Evolutionary conservation across 805 yeast species (phyloP).

Genomic region (Monosporozyma solicola): DNA sequence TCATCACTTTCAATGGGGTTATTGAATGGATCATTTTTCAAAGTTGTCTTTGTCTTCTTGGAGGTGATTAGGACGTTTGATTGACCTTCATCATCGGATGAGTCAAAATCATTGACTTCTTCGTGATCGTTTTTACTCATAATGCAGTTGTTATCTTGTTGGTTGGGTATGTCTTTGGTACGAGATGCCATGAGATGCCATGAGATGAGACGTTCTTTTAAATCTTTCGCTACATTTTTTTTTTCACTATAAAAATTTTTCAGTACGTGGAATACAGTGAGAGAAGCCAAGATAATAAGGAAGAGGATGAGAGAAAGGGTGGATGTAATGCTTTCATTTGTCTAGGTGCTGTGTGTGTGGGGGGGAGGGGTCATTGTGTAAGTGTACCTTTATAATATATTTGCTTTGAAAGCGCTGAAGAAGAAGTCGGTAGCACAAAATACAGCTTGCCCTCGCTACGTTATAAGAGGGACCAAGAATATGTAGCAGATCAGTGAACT

Average conservation of each 20-base stretch:
- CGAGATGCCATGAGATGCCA: not conserved
- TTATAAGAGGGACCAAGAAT: too few species aligned
- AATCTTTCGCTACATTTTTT: not conserved
- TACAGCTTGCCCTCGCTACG: too few species aligned
- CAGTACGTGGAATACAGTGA: not conserved
- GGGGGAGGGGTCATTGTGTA: too few species aligned
- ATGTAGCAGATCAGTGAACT: too few species aligned
- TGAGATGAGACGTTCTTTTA: not conserved
- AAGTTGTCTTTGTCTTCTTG: constrained; percentile 9
- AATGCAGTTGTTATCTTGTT: not conserved
- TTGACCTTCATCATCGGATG: constrained; percentile 24
- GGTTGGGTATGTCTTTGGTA: not conserved
- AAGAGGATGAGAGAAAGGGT: too few species aligned
- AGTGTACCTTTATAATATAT: too few species aligned
- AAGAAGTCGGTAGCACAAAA: too few species aligned
- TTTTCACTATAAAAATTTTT: not conserved
- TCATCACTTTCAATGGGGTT: constrained; percentile 12
- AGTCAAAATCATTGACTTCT: constrained; percentile 18
- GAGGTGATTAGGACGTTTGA: constrained; percentile 16
- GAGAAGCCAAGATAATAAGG: too few species aligned
- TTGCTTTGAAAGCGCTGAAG: too few species aligned
- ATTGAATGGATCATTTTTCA: constrained; percentile 12
- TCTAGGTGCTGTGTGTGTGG: too few species aligned
- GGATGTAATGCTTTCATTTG: too few species aligned
- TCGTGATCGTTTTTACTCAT: constrained; percentile 3